phyloP scores from a whole-genome alignment of 495 filamentous ascomycete genomes.

The Xylaria bambusicola region DNA sequence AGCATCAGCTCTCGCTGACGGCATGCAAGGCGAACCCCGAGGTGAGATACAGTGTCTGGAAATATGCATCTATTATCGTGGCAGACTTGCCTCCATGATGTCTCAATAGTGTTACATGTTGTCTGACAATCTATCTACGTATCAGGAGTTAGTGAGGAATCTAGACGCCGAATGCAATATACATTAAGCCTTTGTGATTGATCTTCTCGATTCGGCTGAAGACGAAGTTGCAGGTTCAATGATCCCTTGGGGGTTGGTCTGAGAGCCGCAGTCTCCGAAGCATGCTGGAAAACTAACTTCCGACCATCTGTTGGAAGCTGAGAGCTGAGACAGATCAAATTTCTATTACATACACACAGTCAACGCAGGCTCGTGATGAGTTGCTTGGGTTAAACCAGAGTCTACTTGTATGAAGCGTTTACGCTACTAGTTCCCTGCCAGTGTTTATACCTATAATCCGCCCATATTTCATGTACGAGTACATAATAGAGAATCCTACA shows the following conservation, averaged over 20 bases:
- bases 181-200: not conserved
- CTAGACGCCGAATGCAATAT: not conserved
- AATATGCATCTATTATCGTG: not conserved
- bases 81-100: not conserved
- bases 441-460: not conserved
- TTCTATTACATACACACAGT: too few species aligned
- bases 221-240: not conserved
- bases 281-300: not conserved
- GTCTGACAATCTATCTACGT: not conserved
- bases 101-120: not conserved
- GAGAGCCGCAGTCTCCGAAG: not conserved
- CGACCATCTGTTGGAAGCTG: not conserved
- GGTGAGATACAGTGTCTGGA: not conserved
- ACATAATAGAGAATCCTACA: not conserved
- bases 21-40: constrained; percentile 5
- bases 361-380: too few species aligned
- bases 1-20: constrained; percentile 12
- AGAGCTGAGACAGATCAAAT: too few species aligned
- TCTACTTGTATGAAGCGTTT: too few species aligned
- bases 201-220: too few species aligned
- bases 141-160: not conserved
- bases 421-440: too few species aligned
- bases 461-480: not conserved
- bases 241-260: too few species aligned
- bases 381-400: too few species aligned